Conservation (phyloP, 768 basidiomycete species). For the Trametes punicea region DNA sequence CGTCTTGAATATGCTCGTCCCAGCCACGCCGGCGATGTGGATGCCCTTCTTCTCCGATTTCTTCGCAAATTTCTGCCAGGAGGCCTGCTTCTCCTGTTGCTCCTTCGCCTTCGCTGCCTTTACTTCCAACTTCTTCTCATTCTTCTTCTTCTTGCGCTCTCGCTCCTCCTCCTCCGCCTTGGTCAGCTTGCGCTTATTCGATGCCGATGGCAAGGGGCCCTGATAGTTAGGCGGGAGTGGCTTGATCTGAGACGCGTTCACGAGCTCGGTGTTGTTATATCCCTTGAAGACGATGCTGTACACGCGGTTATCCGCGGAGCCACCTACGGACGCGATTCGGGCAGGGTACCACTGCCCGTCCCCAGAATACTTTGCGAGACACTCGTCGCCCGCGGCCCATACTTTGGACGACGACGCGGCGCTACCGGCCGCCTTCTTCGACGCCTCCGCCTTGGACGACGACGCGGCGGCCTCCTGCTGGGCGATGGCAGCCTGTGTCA, state of each 20-base stretch:
- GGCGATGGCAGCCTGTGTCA: conserved; percentile 69
- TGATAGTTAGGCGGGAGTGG: conserved; percentile 55
- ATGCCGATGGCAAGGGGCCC: conserved; percentile 34
- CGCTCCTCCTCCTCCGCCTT: conserved; percentile 84
- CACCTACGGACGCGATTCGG: conserved; percentile 80
- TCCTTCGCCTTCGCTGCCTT: conserved; percentile 87
- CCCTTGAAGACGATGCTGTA: conserved; percentile 91
- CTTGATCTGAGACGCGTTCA: conserved; percentile 71
- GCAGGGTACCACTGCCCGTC: conserved; percentile 89
- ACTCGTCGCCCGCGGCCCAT: conserved; percentile 84
- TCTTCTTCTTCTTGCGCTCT: conserved; percentile 91
- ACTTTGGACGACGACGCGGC: conserved; percentile 46
- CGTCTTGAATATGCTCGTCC: conserved; percentile 92
- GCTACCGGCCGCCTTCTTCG: conserved; percentile 46
- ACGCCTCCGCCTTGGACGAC: conserved; percentile 52
- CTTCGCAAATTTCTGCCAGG: conserved; percentile 95
- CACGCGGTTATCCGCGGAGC: conserved; percentile 75
- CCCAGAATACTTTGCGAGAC: conserved; percentile 79
- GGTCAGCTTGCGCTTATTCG: conserved; percentile 73
- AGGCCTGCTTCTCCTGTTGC: conserved; percentile 76
- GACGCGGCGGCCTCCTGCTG: conserved; percentile 64
- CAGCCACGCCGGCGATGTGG: conserved; percentile 82
- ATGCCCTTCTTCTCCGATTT: conserved; percentile 92
- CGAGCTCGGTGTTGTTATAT: conserved; percentile 87
- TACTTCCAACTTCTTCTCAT: conserved; percentile 87